Conservation (phyloP, 139 green algal genomes). For the Zygnema cylindricum region DNA sequence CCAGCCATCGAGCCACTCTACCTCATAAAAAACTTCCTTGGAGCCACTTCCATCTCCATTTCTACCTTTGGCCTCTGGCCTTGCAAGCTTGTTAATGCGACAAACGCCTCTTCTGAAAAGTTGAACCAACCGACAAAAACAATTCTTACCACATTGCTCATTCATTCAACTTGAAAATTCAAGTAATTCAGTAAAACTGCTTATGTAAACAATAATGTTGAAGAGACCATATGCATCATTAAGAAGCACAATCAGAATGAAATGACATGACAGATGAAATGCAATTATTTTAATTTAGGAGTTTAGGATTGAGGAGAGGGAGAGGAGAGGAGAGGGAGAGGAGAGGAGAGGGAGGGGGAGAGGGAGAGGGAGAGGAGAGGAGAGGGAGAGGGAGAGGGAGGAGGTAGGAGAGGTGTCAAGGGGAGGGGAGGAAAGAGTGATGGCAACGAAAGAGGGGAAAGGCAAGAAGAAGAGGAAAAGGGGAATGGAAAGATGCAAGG, state of each 20-base stretch:
- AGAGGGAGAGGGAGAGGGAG: not conserved
- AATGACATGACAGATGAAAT: too few relatives aligned
- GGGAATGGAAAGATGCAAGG: not conserved
- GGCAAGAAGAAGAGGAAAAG: conserved; percentile 1
- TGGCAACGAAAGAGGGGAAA: not conserved
- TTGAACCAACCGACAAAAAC: too few relatives aligned
- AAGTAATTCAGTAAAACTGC: too few relatives aligned
- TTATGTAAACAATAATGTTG: too few relatives aligned
- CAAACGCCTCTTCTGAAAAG: not conserved
- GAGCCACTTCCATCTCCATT: not conserved
- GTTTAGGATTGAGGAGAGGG: not conserved
- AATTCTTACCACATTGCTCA: too few relatives aligned
- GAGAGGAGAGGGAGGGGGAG: conserved; percentile 13
- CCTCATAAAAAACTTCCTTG: not conserved
- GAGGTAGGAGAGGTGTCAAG: not conserved
- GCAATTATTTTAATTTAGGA: not conserved
- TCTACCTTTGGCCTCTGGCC: not conserved
- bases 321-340: not conserved
- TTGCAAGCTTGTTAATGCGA: not conserved
- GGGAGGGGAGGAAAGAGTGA: not conserved
- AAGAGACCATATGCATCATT: too few relatives aligned
- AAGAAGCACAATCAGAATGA: too few relatives aligned
- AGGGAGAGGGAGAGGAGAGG: not conserved
- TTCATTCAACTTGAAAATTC: too few relatives aligned
- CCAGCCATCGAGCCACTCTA: not conserved